Conservation (phyloP, 768 basidiomycete genomes). For the Crepidotus variabilis region DNA sequence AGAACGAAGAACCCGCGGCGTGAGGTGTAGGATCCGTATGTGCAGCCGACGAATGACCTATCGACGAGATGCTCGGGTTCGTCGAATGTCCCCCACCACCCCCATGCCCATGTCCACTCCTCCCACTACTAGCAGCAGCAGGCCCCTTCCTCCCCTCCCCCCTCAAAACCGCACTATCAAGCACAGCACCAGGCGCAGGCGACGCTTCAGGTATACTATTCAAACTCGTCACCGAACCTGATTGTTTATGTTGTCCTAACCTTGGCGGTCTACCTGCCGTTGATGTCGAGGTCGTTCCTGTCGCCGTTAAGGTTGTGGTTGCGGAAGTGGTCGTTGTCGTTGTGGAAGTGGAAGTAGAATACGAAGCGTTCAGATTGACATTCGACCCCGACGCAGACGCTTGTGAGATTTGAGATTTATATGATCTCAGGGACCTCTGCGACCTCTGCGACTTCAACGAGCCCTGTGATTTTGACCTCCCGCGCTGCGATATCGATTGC, state of each 20-base stretch:
- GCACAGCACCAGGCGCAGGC: slow-evolving; percentile 3
- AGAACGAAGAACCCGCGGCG: too few species aligned
- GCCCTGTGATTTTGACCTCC: not conserved
- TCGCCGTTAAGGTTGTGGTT: slow-evolving; percentile 8
- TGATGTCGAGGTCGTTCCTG: too few species aligned
- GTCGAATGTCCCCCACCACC: not conserved
- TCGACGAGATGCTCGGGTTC: not conserved
- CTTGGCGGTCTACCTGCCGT: not conserved
- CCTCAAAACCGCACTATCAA: not conserved
- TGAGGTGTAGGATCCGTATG: too few species aligned
- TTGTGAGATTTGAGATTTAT: not conserved
- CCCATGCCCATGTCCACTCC: not conserved
- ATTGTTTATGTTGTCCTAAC: slow-evolving; percentile 9
- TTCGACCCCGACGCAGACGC: not conserved
- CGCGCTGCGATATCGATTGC: not conserved
- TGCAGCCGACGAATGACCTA: not conserved
- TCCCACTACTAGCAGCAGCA: not conserved
- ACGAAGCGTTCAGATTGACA: not conserved
- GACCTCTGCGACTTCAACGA: not conserved
- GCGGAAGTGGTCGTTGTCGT: too few species aligned
- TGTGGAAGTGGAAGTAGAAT: too few species aligned
- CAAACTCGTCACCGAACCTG: slow-evolving; percentile 16
- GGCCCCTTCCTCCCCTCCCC: not conserved
- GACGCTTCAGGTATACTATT: slow-evolving; percentile 22
- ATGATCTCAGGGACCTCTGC: not conserved